Base-by-base conservation (phyloP, 2,329 filamentous ascomycete genomes). In the Cryphonectria naterciae region DNA sequence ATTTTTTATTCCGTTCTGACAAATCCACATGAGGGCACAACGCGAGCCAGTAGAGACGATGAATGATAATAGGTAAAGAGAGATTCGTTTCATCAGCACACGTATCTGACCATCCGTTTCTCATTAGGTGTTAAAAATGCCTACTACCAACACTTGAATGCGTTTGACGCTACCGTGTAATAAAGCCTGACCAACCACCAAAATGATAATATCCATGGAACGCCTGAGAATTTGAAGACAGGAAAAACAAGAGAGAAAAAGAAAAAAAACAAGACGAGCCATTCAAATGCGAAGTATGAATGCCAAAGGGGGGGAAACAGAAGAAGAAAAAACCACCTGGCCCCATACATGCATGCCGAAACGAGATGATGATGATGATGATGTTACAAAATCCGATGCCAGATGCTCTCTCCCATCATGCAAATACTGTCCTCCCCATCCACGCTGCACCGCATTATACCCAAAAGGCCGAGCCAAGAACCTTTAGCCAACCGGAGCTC, bases 121-220 rank as follows among this genome's bases (percentile, higher is more conserved):
- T 68, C 67, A 68, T 54, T 64, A 64, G 35, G 35, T 37, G 32
- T 46, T 49, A 49, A 37, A n/a, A 5, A 68, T 62, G 35, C 63
- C 54, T 65, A 39, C 65, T 64, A 49, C 66, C 64, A 65, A 67
- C 46, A 68, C 32, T 35, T 61, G 41, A 58, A 65, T 67, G 71
- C 69, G 71, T 67, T 67, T 66, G 69, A 70, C 69, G 67, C 67
- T 69, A 65, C 69, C 69, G 25, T 73, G 49, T 71, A 73, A 63
- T 28, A 25, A 61, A 6, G 41, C 54, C 25, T 60, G 60, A n/a
- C 56, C 32, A 28, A 60, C 54, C 25, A 25, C 25, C 39, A 17
- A 63, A 68, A 54, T 32, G 52, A 63, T 65, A 64, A 22, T 49
- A n/a, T 49, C 46, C 46, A 65, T 66, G 58, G 46, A 68, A 72